These are phyloP conservation scores for Pistacia integerrima DNA, from an alignment of 345 rosid genomes.

Conservation along the genomic window DNA sequence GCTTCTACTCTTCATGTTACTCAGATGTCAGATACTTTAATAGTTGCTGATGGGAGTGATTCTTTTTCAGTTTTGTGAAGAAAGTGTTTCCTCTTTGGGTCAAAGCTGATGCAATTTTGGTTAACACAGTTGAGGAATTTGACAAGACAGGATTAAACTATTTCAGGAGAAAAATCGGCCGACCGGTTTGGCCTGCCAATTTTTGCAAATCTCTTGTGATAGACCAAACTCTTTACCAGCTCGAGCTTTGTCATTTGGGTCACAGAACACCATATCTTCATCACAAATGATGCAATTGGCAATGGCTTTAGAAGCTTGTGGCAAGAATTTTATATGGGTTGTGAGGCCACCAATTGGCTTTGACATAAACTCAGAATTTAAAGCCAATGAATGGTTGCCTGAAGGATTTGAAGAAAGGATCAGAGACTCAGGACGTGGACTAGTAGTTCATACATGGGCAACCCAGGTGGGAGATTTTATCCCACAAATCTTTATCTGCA, in stretches of 20 bases:
- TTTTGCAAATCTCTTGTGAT: too few species aligned
- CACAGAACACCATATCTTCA: slow-evolving; percentile 26
- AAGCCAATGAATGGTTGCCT: slow-evolving; percentile 31
- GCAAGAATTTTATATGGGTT: slow-evolving; percentile 37
- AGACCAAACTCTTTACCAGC: too few species aligned
- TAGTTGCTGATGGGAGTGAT: slow-evolving; percentile 28
- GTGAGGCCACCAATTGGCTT: slow-evolving; percentile 33
- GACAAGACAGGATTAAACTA: slow-evolving; percentile 35
- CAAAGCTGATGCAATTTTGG: slow-evolving; percentile 23
- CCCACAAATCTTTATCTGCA: slow-evolving; percentile 25
- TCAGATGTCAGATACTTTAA: slow-evolving; percentile 20
- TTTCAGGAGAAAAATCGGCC: slow-evolving; percentile 29
- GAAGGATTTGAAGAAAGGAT: slow-evolving; percentile 31
- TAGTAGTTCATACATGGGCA: slow-evolving; percentile 35
- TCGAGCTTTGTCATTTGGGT: slow-evolving; percentile 25
- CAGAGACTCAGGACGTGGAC: slow-evolving; percentile 15
- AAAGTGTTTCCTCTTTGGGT: slow-evolving; percentile 12
- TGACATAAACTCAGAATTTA: slow-evolving; percentile 35
- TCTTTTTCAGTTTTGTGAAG: slow-evolving; percentile 20
- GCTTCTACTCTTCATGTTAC: slow-evolving; percentile 21
- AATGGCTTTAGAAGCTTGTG: slow-evolving; percentile 30
- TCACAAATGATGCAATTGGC: slow-evolving; percentile 35
- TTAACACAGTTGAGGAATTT: slow-evolving; percentile 36
- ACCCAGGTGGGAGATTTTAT: slow-evolving; percentile 34
- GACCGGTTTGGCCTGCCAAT: slow-evolving; percentile 39